Base-by-base conservation (phyloP, 352 stramenopile genomes). In the Phytophthora multivora region DNA sequence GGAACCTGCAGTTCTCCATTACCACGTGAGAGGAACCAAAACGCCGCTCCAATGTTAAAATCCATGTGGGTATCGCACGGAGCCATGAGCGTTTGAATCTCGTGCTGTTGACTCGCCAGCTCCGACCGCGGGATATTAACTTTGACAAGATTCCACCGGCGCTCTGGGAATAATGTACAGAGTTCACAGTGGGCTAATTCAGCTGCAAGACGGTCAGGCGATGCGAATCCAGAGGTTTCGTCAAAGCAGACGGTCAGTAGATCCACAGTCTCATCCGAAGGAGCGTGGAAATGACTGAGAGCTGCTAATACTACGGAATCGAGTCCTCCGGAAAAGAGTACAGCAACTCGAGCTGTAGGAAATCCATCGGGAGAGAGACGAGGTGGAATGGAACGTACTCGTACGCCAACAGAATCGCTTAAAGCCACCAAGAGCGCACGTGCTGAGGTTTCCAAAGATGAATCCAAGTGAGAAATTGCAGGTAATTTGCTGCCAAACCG, bases 171-270 rank as follows among this genome's bases (percentile, higher is more conserved):
- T 5, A 91, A 68, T 33, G n/a, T 15, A 36, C 72, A 69, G 8
- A 99, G 79, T 63, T 98, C 91, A n/a, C 51, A 26, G 40, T 88
- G 87, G 15, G 87, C 90, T 10, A 87, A 41, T 31, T 95, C 60
- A 16, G 93, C 96, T 4, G 96, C 91, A 16, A 88, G 65, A n/a
- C 96, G 87, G 68, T 99, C 97, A 15, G 94, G 94, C 4, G 91
- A 97, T 38, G 71, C 58, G 28, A 85, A 90, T 0, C 40, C 33
- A 10, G 72, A 82, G 31, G 49, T 66, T 19, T 63, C 50, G 71
- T 97, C 91, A 71, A 99, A 99, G 50, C 92, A 98, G 1, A 99
- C 91, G 65, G 98, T 98, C 31, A 98, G 80, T 43, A 99, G 71
- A 63, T 98, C 93, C 38, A 98, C 90, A 5, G 90, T 68, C 45